A percentile compares a stretch with the other conserved stretches of the same genome.
Evolutionary conservation across 257 asterid species (phyloP).

Genomic region (Solanum megistacrolobum): DNA sequence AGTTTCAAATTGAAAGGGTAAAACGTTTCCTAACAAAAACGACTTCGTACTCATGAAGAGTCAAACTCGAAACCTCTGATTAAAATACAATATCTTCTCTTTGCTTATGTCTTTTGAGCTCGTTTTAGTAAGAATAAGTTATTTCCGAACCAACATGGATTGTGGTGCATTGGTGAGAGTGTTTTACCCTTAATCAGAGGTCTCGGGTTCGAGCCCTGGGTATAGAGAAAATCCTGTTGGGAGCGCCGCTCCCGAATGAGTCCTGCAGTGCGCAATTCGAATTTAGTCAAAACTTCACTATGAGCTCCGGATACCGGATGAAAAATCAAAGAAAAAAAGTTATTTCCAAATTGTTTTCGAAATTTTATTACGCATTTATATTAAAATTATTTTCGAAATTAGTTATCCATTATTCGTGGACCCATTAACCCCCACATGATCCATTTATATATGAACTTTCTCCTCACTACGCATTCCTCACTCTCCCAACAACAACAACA

Average conservation of each 20-base stretch:
- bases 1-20: not conserved
- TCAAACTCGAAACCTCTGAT: not conserved
- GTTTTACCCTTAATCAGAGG: fast-evolving
- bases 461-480: not conserved
- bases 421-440: not conserved
- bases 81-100: not conserved
- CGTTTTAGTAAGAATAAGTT: not conserved
- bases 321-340: too few relatives aligned
- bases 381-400: too few relatives aligned
- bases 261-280: fast-evolving
- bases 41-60: too few relatives aligned
- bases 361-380: too few relatives aligned
- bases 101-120: too few relatives aligned
- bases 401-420: not conserved
- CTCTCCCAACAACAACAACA: too few relatives aligned
- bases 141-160: too few relatives aligned
- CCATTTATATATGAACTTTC: not conserved
- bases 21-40: fast-evolving
- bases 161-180: fast-evolving
- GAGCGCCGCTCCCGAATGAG: fast-evolving
- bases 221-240: too few relatives aligned
- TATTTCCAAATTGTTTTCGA: too few relatives aligned
- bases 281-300: fast-evolving
- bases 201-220: fast-evolving
- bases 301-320: fast-evolving